Conservation (phyloP, 306 rosid genomes). For the Cicer arietinum region DNA sequence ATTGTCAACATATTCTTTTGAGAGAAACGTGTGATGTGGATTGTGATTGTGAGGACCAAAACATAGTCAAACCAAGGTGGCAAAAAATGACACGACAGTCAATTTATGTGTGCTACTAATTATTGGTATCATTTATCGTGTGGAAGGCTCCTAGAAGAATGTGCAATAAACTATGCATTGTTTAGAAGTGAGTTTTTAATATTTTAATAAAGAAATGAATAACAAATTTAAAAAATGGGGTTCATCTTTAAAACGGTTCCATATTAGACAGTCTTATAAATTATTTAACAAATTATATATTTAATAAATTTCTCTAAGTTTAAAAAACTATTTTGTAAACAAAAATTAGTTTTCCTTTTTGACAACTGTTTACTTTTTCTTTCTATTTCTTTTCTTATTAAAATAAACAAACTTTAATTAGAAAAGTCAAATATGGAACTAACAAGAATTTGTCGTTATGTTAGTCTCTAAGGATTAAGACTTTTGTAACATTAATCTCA, state of each 20-base stretch:
- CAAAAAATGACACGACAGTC: slow-evolving; percentile 30
- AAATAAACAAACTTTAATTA: neutral
- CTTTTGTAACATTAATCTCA: too few species aligned
- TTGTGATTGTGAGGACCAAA: neutral
- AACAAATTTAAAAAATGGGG: too few species aligned
- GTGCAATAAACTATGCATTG: neutral
- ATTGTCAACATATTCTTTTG: slow-evolving; percentile 13
- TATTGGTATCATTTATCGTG: slow-evolving; percentile 21
- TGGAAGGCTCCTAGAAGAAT: neutral
- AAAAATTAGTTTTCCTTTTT: neutral
- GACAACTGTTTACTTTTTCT: too few species aligned
- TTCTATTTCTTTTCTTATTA: neutral
- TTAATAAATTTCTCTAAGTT: neutral
- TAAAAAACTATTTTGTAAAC: neutral
- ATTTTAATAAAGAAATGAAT: too few species aligned
- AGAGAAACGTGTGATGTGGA: neutral
- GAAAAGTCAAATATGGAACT: neutral
- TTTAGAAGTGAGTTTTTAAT: too few species aligned
- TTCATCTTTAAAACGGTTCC: too few species aligned
- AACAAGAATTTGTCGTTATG: neutral
- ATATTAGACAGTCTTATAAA: too few species aligned
- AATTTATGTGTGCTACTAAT: slow-evolving; percentile 30
- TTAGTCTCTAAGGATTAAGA: too few species aligned
- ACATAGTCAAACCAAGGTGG: slow-evolving; percentile 28
- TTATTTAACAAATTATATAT: too few species aligned